These are phyloP conservation scores for Talaromyces liani DNA, from an alignment of 495 filamentous ascomycete species.

Conservation along the genomic window DNA sequence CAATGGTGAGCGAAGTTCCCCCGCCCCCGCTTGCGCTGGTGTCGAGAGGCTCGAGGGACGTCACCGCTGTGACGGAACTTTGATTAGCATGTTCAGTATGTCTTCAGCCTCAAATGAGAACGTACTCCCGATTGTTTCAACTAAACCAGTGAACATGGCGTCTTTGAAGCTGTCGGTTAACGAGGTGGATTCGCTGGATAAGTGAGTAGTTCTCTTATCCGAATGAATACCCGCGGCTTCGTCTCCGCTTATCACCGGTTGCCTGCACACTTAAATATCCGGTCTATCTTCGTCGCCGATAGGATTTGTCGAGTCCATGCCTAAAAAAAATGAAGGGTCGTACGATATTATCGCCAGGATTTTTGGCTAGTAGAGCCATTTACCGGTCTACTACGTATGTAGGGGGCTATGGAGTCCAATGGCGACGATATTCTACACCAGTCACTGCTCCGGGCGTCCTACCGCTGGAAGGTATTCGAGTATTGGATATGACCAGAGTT, in stretches of 20 bases:
- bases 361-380: neutral
- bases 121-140: constrained; percentile 90
- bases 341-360: neutral
- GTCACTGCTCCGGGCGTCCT: constrained; percentile 31
- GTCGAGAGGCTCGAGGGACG: constrained; percentile 71
- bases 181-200: neutral
- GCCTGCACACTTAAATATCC: neutral
- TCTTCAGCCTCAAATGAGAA: constrained; percentile 1
- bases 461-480: constrained; percentile 76
- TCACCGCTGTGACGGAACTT: constrained; percentile 54
- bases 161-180: neutral
- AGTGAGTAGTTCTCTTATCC: neutral
- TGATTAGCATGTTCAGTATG: neutral
- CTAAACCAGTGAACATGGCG: constrained; percentile 94
- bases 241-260: neutral
- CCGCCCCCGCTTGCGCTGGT: constrained; percentile 57
- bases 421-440: constrained; percentile 28
- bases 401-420: constrained; percentile 16
- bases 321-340: neutral
- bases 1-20: constrained; percentile 87
- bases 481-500: constrained; percentile 95
- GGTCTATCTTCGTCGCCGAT: neutral
- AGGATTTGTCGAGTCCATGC: neutral
- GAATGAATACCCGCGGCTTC: neutral
- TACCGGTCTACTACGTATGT: neutral